Conservation (phyloP, 805 yeast species). For the Candida caryicola region DNA sequence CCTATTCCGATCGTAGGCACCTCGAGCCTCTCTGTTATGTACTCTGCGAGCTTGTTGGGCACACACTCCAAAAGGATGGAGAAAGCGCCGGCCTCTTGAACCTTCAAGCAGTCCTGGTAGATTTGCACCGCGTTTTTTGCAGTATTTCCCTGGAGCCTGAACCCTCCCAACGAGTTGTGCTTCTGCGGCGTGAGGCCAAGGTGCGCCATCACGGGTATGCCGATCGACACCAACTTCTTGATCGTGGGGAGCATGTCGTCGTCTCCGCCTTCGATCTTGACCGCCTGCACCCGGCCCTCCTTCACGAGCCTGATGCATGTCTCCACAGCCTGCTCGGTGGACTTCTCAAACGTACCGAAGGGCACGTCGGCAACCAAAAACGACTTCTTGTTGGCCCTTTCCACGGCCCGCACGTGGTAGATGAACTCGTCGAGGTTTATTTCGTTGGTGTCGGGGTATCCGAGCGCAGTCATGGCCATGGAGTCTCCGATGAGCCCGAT, state of each 20-base stretch:
- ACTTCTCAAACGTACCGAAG: conserved; percentile 77
- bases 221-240: conserved; percentile 54
- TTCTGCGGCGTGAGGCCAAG: conserved; percentile 92
- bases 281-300: conserved; percentile 60
- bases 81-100: conserved; percentile 77
- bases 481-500: conserved; percentile 86
- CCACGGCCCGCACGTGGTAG: conserved; percentile 71
- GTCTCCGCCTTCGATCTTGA: conserved; percentile 82
- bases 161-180: conserved; percentile 77
- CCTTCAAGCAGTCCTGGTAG: conserved; percentile 61
- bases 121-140: conserved; percentile 53
- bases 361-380: conserved; percentile 84
- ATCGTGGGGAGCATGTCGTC: conserved; percentile 54
- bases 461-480: conserved; percentile 86
- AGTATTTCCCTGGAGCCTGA: conserved; percentile 76
- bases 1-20: conserved; percentile 96
- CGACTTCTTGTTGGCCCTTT: conserved; percentile 64
- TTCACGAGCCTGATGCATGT: conserved; percentile 55
- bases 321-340: conserved; percentile 59
- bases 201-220: conserved; percentile 90
- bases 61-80: conserved; percentile 79
- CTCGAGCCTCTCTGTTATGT: conserved; percentile 54
- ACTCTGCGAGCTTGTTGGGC: conserved; percentile 67
- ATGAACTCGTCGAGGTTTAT: conserved; percentile 76
- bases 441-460: conserved; percentile 73